A percentile compares a stretch with the other conserved stretches of the same genome.
Conservation (phyloP, 139 green algal species). For the Trebouxia sp. region DNA sequence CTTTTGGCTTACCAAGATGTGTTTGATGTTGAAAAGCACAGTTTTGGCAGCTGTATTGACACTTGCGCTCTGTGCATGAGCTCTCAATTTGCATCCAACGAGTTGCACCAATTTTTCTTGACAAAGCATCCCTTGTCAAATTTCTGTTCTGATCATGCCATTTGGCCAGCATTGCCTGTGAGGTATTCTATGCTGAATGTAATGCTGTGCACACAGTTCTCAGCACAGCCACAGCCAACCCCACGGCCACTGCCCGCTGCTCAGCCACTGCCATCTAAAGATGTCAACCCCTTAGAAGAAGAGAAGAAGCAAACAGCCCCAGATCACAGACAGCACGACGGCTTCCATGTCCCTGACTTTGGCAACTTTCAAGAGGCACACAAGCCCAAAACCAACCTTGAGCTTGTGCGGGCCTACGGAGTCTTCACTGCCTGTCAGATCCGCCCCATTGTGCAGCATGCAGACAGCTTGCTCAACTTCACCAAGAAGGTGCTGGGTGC, state of each 20-base stretch:
- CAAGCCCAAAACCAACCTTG: slow-evolving; percentile 44
- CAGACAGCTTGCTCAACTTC: slow-evolving; percentile 54
- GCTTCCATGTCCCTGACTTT: slow-evolving; percentile 36
- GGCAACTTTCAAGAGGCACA: slow-evolving; percentile 42
- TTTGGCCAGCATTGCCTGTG: too few species aligned
- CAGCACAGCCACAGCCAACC: slow-evolving; percentile 4
- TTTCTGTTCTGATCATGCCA: too few species aligned
- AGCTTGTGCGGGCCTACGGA: slow-evolving; percentile 46
- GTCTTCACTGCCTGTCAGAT: slow-evolving; percentile 50
- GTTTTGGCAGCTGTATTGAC: too few species aligned
- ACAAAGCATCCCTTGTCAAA: too few species aligned
- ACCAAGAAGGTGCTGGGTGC: slow-evolving; percentile 60
- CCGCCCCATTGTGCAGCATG: slow-evolving; percentile 50
- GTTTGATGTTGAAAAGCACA: too few species aligned
- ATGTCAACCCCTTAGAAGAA: neutral
- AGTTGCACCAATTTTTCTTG: too few species aligned
- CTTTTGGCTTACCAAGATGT: too few species aligned
- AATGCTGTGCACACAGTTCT: neutral
- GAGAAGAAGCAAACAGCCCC: neutral
- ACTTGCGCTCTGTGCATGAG: too few species aligned
- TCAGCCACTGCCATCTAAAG: neutral
- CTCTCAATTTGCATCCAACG: too few species aligned
- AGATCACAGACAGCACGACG: neutral
- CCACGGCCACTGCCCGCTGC: too few species aligned
- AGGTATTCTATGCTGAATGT: neutral